Conservation (phyloP, 2,329 filamentous ascomycete genomes). For the Arthrobotrys conoides region DNA sequence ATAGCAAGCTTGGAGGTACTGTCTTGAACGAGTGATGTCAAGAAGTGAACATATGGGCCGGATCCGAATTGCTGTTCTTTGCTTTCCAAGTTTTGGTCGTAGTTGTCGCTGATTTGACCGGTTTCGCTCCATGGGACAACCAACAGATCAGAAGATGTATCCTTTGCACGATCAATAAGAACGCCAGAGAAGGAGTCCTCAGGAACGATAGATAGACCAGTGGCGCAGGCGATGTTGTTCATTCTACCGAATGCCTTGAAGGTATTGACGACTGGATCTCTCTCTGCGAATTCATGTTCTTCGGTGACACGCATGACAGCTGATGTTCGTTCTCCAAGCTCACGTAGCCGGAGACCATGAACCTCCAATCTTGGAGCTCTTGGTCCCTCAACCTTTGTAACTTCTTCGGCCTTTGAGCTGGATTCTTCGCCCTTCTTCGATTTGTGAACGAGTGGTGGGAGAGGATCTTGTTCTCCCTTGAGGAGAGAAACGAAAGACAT, state of each 20-base stretch:
- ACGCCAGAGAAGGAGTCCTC: slow-evolving; percentile 84
- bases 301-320: slow-evolving; percentile 95
- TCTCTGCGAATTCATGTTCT: slow-evolving; percentile 78
- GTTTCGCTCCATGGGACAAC: slow-evolving; percentile 92
- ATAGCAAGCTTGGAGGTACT: slow-evolving; percentile 80
- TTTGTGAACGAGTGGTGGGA: slow-evolving; percentile 65
- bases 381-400: slow-evolving; percentile 55
- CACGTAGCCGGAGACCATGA: slow-evolving; percentile 86
- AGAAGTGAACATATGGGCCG: slow-evolving; percentile 79
- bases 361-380: slow-evolving; percentile 75
- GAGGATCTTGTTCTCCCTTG: slow-evolving; percentile 70
- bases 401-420: slow-evolving; percentile 63
- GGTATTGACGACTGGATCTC: slow-evolving; percentile 89
- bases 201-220: slow-evolving; percentile 83
- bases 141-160: slow-evolving; percentile 80
- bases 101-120: slow-evolving; percentile 78
- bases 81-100: slow-evolving; percentile 70
- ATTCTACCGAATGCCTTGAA: slow-evolving; percentile 90
- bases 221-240: slow-evolving; percentile 85
- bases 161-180: slow-evolving; percentile 77
- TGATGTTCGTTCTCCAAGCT: slow-evolving; percentile 91
- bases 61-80: slow-evolving; percentile 73
- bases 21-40: slow-evolving; percentile 76
- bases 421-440: slow-evolving; percentile 64
- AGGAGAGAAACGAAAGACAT: slow-evolving; percentile 87